These are phyloP conservation scores for Hypoxylon fuscum DNA, from an alignment of 495 filamentous ascomycete species.

Conservation along the genomic window DNA sequence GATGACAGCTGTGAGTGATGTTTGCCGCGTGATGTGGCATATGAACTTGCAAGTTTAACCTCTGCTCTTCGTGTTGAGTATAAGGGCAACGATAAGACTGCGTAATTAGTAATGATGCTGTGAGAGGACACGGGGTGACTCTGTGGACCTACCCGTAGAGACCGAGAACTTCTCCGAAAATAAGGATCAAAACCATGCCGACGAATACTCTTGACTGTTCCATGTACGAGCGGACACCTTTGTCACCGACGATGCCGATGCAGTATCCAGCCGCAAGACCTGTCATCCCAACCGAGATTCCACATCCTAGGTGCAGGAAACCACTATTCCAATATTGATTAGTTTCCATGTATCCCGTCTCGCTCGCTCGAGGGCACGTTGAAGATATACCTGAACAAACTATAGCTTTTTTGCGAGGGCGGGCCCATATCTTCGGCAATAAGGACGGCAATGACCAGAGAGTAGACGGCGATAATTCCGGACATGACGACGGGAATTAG, in stretches of 20 bases:
- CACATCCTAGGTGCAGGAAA: slow-evolving; percentile 91
- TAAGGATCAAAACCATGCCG: slow-evolving; percentile 97
- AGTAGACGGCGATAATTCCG: slow-evolving; percentile 98
- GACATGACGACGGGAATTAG: slow-evolving; percentile 99
- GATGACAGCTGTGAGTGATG: slow-evolving; percentile 7
- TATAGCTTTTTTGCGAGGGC: slow-evolving; percentile 68
- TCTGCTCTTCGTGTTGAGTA: slow-evolving; percentile 65
- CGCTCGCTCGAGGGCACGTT: neutral
- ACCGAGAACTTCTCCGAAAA: slow-evolving; percentile 97
- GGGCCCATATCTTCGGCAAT: slow-evolving; percentile 86
- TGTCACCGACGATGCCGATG: slow-evolving; percentile 94
- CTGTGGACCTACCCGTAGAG: slow-evolving; percentile 83
- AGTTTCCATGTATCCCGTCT: slow-evolving; percentile 2
- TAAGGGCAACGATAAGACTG: slow-evolving; percentile 60
- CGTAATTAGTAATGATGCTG: slow-evolving; percentile 20
- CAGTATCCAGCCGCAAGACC: slow-evolving; percentile 97
- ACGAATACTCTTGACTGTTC: slow-evolving; percentile 94
- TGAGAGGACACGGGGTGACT: neutral
- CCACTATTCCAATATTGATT: slow-evolving; percentile 60
- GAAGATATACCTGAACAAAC: slow-evolving; percentile 77
- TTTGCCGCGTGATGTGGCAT: neutral
- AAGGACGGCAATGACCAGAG: slow-evolving; percentile 93
- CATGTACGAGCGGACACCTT: slow-evolving; percentile 94
- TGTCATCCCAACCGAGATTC: slow-evolving; percentile 89
- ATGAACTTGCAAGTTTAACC: slow-evolving; percentile 42